phyloP scores from a whole-genome alignment of 768 basidiomycete species.

The Leccinum barrowsii region DNA sequence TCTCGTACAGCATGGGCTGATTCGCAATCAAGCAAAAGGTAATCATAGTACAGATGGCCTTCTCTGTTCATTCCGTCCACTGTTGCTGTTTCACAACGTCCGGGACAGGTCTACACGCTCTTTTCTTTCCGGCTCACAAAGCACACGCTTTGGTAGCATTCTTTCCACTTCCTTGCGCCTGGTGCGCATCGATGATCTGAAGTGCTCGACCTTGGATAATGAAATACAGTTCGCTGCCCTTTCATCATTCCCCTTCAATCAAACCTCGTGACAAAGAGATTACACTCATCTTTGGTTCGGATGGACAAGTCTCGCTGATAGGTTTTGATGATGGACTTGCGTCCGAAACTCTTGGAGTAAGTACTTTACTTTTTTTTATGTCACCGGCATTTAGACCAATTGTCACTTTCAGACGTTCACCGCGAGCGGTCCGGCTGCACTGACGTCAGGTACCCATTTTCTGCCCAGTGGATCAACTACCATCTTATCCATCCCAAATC shows the following conservation, averaged over 20 bases:
- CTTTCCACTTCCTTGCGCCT: slow-evolving; percentile 20
- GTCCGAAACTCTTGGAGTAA: neutral
- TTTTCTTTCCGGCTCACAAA: neutral
- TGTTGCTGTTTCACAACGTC: neutral
- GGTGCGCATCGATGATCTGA: slow-evolving; percentile 28
- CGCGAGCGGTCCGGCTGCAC: neutral
- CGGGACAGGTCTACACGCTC: neutral
- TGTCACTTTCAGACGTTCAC: slow-evolving; percentile 7
- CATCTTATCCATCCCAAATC: slow-evolving; percentile 14
- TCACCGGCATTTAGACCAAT: neutral
- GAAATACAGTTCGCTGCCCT: slow-evolving; percentile 10
- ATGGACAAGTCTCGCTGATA: slow-evolving; percentile 27
- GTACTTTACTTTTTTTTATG: slow-evolving; percentile 1
- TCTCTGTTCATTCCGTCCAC: neutral
- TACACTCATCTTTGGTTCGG: slow-evolving; percentile 26
- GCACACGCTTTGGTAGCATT: slow-evolving; percentile 16
- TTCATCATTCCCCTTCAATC: slow-evolving; percentile 7
- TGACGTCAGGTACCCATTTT: slow-evolving; percentile 3
- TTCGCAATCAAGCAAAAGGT: neutral
- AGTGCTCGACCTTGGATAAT: slow-evolving; percentile 16
- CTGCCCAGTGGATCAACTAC: neutral
- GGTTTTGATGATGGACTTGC: slow-evolving; percentile 10
- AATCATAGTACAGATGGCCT: neutral
- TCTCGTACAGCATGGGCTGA: slow-evolving; percentile 11
- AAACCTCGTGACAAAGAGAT: slow-evolving; percentile 18